These are phyloP conservation scores for Hypoxylon cercidicola DNA, from an alignment of 495 filamentous ascomycete genomes.

Conservation along the genomic window DNA sequence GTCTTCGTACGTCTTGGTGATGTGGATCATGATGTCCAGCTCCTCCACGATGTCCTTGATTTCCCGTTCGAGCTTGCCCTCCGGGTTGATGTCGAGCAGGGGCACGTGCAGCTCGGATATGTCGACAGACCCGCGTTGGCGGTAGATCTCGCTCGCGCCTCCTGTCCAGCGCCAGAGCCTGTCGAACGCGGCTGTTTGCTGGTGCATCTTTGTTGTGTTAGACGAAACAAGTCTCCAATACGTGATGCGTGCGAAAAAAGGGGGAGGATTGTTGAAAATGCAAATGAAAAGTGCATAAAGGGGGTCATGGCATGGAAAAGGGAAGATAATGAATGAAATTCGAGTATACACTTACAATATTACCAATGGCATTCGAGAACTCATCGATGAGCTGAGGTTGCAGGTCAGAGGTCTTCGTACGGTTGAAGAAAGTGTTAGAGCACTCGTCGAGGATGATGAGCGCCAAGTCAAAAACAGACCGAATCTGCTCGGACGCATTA, in stretches of 20 bases:
- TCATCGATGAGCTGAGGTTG: slow-evolving; percentile 75
- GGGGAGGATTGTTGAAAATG: too few species aligned
- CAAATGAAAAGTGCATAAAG: too few species aligned
- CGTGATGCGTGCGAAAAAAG: too few species aligned
- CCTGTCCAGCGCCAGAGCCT: slow-evolving; percentile 52
- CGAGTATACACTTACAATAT: slow-evolving; percentile 49
- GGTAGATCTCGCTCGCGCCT: slow-evolving; percentile 40
- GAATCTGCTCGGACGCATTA: slow-evolving; percentile 63
- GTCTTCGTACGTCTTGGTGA: slow-evolving; percentile 65
- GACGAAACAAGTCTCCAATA: too few species aligned
- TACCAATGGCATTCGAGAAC: slow-evolving; percentile 67
- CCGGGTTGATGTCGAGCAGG: slow-evolving; percentile 72
- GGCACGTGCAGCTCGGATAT: slow-evolving; percentile 46
- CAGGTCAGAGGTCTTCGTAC: slow-evolving; percentile 66
- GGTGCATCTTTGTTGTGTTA: too few species aligned
- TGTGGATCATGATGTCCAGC: slow-evolving; percentile 74
- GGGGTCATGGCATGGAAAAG: too few species aligned
- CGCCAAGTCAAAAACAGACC: slow-evolving; percentile 73
- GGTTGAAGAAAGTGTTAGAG: slow-evolving; percentile 71
- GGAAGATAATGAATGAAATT: too few species aligned
- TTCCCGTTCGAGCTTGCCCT: slow-evolving; percentile 71
- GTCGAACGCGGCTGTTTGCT: slow-evolving; percentile 50
- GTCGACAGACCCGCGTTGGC: slow-evolving; percentile 37
- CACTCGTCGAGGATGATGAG: slow-evolving; percentile 73
- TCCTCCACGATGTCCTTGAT: slow-evolving; percentile 79